Evolutionary conservation across 2,329 filamentous ascomycete genomes (phyloP).

Genomic region (Neopestalotiopsis sp.): DNA sequence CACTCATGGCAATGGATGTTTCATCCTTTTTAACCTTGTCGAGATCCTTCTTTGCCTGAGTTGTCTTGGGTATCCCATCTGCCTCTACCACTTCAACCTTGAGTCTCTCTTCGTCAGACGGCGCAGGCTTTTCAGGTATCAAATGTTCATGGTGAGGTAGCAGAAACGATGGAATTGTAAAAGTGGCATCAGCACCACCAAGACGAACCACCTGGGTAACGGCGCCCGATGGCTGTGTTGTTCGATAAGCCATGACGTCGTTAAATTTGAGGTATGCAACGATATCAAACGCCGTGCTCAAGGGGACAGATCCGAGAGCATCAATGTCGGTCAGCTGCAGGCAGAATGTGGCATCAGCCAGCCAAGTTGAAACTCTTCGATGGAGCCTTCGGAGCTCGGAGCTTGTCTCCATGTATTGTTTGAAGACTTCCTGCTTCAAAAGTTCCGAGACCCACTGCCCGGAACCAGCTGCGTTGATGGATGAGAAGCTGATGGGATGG

Average conservation of each 20-base stretch:
- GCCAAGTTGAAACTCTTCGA: slow-evolving; percentile 52
- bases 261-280: slow-evolving; percentile 47
- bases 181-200: slow-evolving; percentile 54
- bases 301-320: slow-evolving; percentile 51
- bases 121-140: slow-evolving; percentile 46
- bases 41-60: slow-evolving; percentile 45
- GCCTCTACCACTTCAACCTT: slow-evolving; percentile 45
- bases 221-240: slow-evolving; percentile 45
- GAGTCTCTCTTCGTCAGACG: slow-evolving; percentile 38
- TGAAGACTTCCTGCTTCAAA: slow-evolving; percentile 54
- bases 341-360: slow-evolving; percentile 58
- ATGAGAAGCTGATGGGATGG: slow-evolving; percentile 55
- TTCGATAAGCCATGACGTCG: slow-evolving; percentile 56
- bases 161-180: slow-evolving; percentile 53
- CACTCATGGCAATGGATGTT: slow-evolving; percentile 50
- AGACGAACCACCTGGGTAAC: slow-evolving; percentile 55
- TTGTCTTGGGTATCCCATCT: slow-evolving; percentile 47
- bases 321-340: slow-evolving; percentile 51
- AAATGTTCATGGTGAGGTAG: slow-evolving; percentile 62
- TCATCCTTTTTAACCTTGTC: slow-evolving; percentile 51
- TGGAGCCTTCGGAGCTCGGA: slow-evolving; percentile 51
- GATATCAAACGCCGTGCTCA: slow-evolving; percentile 54
- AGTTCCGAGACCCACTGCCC: slow-evolving; percentile 55
- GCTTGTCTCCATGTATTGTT: slow-evolving; percentile 49
- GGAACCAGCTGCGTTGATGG: slow-evolving; percentile 54